A percentile compares a stretch with the other conserved stretches of the same genome.
These are phyloP conservation scores for Tanozyma kutaoensis DNA, from an alignment of 805 yeast genomes.

Conservation along the genomic window DNA sequence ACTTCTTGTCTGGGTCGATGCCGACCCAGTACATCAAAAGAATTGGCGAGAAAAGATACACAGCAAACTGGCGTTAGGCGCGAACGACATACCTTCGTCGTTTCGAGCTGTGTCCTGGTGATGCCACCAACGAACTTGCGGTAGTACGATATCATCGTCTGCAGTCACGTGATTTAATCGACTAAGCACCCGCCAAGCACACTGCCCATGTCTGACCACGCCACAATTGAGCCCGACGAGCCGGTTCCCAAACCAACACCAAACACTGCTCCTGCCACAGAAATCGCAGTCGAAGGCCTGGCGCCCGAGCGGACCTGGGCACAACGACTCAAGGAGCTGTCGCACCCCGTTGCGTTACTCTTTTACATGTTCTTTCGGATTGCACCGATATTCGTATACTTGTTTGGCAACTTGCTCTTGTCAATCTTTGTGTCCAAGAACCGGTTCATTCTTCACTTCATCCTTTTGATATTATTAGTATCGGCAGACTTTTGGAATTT, in stretches of 20 bases:
- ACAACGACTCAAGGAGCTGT: constrained; percentile 48
- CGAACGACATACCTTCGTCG: constrained; percentile 29
- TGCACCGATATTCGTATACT: constrained; percentile 50
- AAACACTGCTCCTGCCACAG: neutral
- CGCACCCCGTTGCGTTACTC: constrained; percentile 71
- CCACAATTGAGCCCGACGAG: constrained; percentile 12
- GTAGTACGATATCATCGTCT: constrained; percentile 7
- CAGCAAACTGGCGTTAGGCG: constrained; percentile 47
- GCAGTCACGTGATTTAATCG: constrained; percentile 1
- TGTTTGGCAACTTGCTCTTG: constrained; percentile 61
- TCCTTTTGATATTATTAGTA: constrained; percentile 56
- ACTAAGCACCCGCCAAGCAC: constrained; percentile 1
- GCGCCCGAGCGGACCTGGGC: neutral
- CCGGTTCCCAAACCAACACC: constrained; percentile 1
- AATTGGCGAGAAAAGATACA: constrained; percentile 77
- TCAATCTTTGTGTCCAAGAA: constrained; percentile 22
- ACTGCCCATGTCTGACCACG: constrained; percentile 10
- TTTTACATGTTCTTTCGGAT: constrained; percentile 51
- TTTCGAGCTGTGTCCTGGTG: constrained; percentile 30
- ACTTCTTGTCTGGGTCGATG: constrained; percentile 74
- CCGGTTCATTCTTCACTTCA: constrained; percentile 58
- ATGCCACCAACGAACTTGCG: constrained; percentile 21
- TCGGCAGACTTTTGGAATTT: constrained; percentile 92
- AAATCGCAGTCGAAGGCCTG: neutral
- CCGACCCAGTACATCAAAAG: constrained; percentile 92